phyloP scores from a whole-genome alignment of 2,329 filamentous ascomycete species.

The Trichoderma brevicompactum region DNA sequence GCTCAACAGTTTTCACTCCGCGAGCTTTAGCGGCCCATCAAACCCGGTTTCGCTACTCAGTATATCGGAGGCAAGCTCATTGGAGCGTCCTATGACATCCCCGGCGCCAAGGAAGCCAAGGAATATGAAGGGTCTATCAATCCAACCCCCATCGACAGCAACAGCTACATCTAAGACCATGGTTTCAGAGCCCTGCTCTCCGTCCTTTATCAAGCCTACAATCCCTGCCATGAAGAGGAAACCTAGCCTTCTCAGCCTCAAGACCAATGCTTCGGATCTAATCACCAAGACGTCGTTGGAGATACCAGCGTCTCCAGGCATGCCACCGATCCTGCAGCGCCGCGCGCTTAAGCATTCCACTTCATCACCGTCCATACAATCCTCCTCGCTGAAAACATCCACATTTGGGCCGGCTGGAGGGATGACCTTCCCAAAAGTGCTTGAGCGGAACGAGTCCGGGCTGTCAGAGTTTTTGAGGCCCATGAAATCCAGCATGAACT shows the following conservation, averaged over 20 bases:
- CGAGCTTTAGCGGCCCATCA: slow-evolving; percentile 57
- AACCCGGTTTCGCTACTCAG: slow-evolving; percentile 47
- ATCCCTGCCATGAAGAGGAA: slow-evolving; percentile 74
- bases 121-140: slow-evolving; percentile 83
- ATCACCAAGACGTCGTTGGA: slow-evolving; percentile 54
- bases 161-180: slow-evolving; percentile 54
- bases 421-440: slow-evolving; percentile 65
- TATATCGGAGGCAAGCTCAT: slow-evolving; percentile 47
- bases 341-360: slow-evolving; percentile 69
- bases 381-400: slow-evolving; percentile 60
- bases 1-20: slow-evolving; percentile 68
- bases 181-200: slow-evolving; percentile 70
- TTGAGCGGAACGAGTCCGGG: slow-evolving; percentile 63
- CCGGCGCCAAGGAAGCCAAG: slow-evolving; percentile 73
- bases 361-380: slow-evolving; percentile 69
- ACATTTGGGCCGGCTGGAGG: slow-evolving; percentile 65
- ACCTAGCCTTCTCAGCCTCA: slow-evolving; percentile 77
- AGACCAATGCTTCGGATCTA: slow-evolving; percentile 67
- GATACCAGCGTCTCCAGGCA: slow-evolving; percentile 58
- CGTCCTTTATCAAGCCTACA: slow-evolving; percentile 78
- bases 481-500: slow-evolving; percentile 48
- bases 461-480: slow-evolving; percentile 63
- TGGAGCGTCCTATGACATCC: slow-evolving; percentile 66
- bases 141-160: slow-evolving; percentile 64
- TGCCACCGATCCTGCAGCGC: slow-evolving; percentile 64